A percentile compares a stretch with the other conserved stretches of the same genome.
Evolutionary conservation across 176 grass and related monocot genomes (phyloP).

Genomic region (bread wheat (Triticum aestivum)): IWGSC_CS_RefSeq_v2.1 NC_057806.1:267777717-267778216

Average conservation of each 20-base stretch:
- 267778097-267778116: slow-evolving; percentile 17
- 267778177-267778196: slow-evolving; percentile 69
- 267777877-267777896: slow-evolving; percentile 28
- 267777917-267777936: not conserved
- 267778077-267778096: slow-evolving; percentile 33
- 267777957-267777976: not conserved
- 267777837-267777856: slow-evolving; percentile 70
- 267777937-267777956: slow-evolving; percentile 4
- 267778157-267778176: slow-evolving; percentile 31
- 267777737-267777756: slow-evolving; percentile 39
- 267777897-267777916: not conserved
- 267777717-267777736: slow-evolving; percentile 59
- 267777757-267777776: slow-evolving; percentile 61
- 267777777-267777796: slow-evolving; percentile 67
- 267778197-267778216: slow-evolving; percentile 65
- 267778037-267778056: slow-evolving; percentile 70
- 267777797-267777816: slow-evolving; percentile 48
- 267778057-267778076: slow-evolving; percentile 78
- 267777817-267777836: slow-evolving; percentile 68
- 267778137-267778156: slow-evolving; percentile 34
- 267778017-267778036: slow-evolving; percentile 45
- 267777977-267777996: slow-evolving; percentile 28
- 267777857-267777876: slow-evolving; percentile 38
- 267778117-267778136: slow-evolving; percentile 20
- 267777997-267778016: not conserved